Conservation (phyloP, 805 yeast genomes). For the Jamesozyma spencerorum region DNA sequence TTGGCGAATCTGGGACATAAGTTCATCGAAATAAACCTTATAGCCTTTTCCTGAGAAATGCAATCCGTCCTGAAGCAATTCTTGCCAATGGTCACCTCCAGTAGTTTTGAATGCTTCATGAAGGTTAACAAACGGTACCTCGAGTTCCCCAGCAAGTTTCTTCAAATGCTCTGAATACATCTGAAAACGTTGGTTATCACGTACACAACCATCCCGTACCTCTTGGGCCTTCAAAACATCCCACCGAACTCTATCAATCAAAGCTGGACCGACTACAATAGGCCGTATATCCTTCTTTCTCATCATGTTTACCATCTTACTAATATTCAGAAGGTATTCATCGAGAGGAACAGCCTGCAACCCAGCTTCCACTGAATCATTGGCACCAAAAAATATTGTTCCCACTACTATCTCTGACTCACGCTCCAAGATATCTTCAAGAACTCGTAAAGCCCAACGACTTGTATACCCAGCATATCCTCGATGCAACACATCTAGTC, state of each 20-base stretch:
- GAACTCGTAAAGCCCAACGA: conserved; percentile 44
- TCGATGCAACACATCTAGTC: conserved; percentile 57
- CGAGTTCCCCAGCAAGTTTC: conserved; percentile 36
- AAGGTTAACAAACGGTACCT: conserved; percentile 52
- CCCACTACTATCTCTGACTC: conserved; percentile 36
- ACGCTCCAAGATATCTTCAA: conserved; percentile 46
- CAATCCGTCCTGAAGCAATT: conserved; percentile 44
- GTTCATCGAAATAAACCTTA: conserved; percentile 37
- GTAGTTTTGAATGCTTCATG: conserved; percentile 37
- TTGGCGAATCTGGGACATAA: conserved; percentile 32
- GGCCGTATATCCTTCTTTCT: conserved; percentile 38
- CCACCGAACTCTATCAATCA: conserved; percentile 41
- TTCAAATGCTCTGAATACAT: conserved; percentile 42
- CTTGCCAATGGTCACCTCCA: conserved; percentile 32
- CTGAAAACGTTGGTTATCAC: conserved; percentile 39
- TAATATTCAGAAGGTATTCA: conserved; percentile 41
- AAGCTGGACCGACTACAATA: conserved; percentile 55
- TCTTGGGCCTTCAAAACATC: conserved; percentile 28
- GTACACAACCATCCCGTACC: conserved; percentile 32
- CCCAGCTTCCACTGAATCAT: conserved; percentile 49
- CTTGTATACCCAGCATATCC: conserved; percentile 76
- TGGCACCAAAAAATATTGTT: conserved; percentile 71
- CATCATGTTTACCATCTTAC: conserved; percentile 34
- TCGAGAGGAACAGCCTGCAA: conserved; percentile 44
- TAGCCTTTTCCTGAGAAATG: conserved; percentile 53